Percentiles rank a stretch among this genome's conserved stretches.
phyloP scores from a whole-genome alignment of 2,329 filamentous ascomycete genomes.

The Sporothrix globosa region DNA sequence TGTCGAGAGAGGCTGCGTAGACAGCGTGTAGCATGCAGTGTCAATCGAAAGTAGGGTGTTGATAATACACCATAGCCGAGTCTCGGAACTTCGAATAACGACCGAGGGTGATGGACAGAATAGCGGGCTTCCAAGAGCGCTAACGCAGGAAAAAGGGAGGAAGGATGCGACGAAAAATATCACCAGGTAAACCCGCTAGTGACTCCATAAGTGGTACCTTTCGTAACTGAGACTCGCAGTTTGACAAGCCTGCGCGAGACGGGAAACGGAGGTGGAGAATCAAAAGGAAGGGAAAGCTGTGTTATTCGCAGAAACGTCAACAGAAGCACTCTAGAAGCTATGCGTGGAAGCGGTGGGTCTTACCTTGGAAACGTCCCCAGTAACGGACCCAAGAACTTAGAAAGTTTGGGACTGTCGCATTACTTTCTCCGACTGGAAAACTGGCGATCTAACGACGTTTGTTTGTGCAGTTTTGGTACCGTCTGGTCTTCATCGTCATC shows the following conservation, averaged over 20 bases:
- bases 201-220: slow-evolving; percentile 5
- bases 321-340: background rate
- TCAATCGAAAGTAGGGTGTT: no score
- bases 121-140: background rate
- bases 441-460: slow-evolving; percentile 17
- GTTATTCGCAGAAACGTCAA: background rate
- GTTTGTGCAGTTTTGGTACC: slow-evolving; percentile 8
- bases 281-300: background rate
- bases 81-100: no score
- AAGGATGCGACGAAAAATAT: slow-evolving; percentile 12
- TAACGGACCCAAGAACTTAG: background rate
- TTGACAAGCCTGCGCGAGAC: slow-evolving; percentile 15
- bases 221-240: slow-evolving; percentile 1
- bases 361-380: background rate
- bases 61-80: no score
- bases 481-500: background rate
- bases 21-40: no score
- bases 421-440: slow-evolving; percentile 17
- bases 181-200: slow-evolving; percentile 13
- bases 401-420: slow-evolving; percentile 8
- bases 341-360: background rate
- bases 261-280: background rate
- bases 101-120: background rate
- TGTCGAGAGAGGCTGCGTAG: no score
- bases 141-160: slow-evolving; percentile 1